Percentiles rank a stretch among this genome's conserved stretches.
Conservation (phyloP, 139 green algal species). For the Dunaliella primolecta region DNA sequence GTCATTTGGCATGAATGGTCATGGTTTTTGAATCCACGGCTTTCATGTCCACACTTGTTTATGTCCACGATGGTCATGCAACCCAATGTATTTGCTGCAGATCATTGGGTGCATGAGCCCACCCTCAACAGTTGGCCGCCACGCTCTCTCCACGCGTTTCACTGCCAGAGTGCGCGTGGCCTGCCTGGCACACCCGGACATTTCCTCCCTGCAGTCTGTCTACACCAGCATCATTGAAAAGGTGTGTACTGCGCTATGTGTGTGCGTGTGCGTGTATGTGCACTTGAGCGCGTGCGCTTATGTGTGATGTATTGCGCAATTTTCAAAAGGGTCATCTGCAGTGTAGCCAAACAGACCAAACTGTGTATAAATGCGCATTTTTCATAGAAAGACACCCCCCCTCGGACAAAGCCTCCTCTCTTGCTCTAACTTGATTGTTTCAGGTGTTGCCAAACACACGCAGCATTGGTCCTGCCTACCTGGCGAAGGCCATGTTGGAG, state of each 20-base stretch:
- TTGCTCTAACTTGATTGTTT: too few relatives aligned
- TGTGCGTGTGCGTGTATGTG: conserved; percentile 7
- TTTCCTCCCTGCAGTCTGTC: conserved; percentile 49
- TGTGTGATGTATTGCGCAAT: not conserved
- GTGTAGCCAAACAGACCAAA: too few relatives aligned
- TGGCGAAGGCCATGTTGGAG: conserved; percentile 58
- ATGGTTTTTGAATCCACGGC: too few relatives aligned
- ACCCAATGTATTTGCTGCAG: too few relatives aligned
- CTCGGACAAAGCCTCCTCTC: too few relatives aligned
- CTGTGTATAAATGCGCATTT: too few relatives aligned
- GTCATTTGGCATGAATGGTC: too few relatives aligned
- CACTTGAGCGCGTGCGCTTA: too few relatives aligned
- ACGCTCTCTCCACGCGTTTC: conserved; percentile 61
- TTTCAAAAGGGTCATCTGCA: too few relatives aligned
- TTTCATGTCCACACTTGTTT: too few relatives aligned
- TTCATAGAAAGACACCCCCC: too few relatives aligned
- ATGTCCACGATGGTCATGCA: too few relatives aligned
- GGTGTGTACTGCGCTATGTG: conserved; percentile 3
- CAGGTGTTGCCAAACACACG: conserved; percentile 5
- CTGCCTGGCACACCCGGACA: conserved; percentile 46
- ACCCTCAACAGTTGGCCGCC: conserved; percentile 53
- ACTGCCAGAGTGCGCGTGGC: conserved; percentile 55
- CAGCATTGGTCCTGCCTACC: conserved; percentile 23
- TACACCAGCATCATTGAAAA: conserved; percentile 45
- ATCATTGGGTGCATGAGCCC: conserved; percentile 71